Percentiles rank a stretch among this genome's conserved stretches.
Evolutionary conservation across 2,329 filamentous ascomycete genomes (phyloP).

Genomic region (Talaromyces sp.): DNA sequence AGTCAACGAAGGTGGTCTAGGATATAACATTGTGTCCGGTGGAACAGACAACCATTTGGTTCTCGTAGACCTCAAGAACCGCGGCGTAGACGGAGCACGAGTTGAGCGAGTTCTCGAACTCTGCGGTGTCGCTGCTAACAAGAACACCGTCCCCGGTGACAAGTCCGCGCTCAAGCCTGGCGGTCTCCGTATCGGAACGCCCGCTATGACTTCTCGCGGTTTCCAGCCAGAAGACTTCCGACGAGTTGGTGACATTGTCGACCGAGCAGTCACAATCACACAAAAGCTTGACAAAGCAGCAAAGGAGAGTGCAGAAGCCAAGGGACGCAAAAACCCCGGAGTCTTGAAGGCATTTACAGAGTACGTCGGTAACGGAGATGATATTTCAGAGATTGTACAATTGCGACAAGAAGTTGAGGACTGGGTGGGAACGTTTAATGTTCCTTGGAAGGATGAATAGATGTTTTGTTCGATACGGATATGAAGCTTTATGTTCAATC

Average conservation of each 20-base stretch:
- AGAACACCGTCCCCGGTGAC: constrained; percentile 97
- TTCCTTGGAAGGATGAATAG: constrained; percentile 68
- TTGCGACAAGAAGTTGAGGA: constrained; percentile 84
- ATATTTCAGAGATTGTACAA: constrained; percentile 76
- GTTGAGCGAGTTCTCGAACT: constrained; percentile 89
- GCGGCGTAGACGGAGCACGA: constrained; percentile 82
- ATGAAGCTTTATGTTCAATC: constrained; percentile 6
- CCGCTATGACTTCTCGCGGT: constrained; percentile 96
- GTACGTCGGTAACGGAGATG: constrained; percentile 75
- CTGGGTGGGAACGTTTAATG: constrained; percentile 87
- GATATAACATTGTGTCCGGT: constrained; percentile 91
- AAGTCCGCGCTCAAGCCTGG: constrained; percentile 89
- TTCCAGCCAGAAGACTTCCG: constrained; percentile 85
- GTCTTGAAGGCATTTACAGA: constrained; percentile 98
- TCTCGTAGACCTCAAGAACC: constrained; percentile 85
- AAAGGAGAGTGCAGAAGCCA: constrained; percentile 71
- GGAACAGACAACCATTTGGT: constrained; percentile 99
- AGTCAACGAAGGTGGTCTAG: constrained; percentile 66
- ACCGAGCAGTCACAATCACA: constrained; percentile 76
- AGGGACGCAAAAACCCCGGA: constrained; percentile 90
- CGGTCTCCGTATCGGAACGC: constrained; percentile 88
- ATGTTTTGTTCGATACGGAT: neutral
- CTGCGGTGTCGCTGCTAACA: constrained; percentile 95
- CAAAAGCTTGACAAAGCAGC: constrained; percentile 67
- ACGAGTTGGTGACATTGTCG: constrained; percentile 79